Base-by-base conservation (phyloP, 768 basidiomycete species). In the Russula abietina region DNA sequence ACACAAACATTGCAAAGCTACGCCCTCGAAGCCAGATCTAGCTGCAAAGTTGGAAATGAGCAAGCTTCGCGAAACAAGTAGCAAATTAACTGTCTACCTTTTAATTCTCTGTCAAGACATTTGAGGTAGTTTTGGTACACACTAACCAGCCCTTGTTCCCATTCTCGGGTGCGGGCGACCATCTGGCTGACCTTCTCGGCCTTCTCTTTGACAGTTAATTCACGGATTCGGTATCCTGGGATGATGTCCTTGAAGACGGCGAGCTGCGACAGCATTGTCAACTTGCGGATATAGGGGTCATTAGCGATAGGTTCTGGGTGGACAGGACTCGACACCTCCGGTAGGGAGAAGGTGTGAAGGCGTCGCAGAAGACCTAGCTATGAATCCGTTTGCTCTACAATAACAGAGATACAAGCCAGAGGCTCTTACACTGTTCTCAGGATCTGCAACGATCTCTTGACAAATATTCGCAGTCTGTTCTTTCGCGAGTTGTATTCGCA, bases 171-270 rank as follows among this genome's bases (percentile, higher is more conserved):
- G 28, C 85, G 83, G 19, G 87, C 80, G 9, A 99, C 94, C 78
- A 91, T 86, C 75, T 98, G 96, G 73, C 92, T 85, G 67, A 97
- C 93, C 75, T 96, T 97, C 74, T 94, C 93, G 4, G 85, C 78
- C 73, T 90, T 92, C 75, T 99, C 97, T 67, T 83, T 83, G 55
- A 93, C 96, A 8, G 93, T 94, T 49, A 98, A 79, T 19, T 86
- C 76, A 57, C 97, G 92, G 72, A 99, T 96, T 64, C 94, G 88
- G 74, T 98, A 99, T 3, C 93, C 93, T 28, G 97, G 97, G 46
- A 98, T 86, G 65, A 98, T 83, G 73, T 99, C 97, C 71, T 93
- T 94, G 81, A 92, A 97, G 12, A 98, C 91, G 30, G 94, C 90
- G 33, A 98, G 78, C 70, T 96, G 88, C 14, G 93, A 96, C 45